Conservation (phyloP, 495 filamentous ascomycete genomes). For the Daldinia bambusicola region DNA sequence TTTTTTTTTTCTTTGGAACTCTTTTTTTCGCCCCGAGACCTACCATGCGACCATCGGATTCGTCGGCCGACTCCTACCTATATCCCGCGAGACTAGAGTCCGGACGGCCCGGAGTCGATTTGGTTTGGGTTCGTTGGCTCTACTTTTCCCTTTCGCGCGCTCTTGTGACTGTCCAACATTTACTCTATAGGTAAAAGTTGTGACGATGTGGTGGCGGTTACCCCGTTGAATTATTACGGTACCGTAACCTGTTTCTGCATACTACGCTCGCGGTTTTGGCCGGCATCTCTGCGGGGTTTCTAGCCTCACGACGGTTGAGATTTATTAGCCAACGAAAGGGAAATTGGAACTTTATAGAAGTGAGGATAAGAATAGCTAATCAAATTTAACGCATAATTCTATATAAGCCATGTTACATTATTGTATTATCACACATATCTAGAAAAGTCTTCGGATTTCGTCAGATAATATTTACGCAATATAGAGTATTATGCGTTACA, state of each 20-base stretch:
- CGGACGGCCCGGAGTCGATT: conserved; percentile 1
- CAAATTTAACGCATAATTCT: background rate
- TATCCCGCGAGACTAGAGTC: background rate
- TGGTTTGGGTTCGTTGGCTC: too few species aligned
- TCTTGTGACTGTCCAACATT: background rate
- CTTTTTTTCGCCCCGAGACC: background rate
- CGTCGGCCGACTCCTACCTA: conserved; percentile 21
- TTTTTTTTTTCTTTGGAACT: conserved; percentile 1
- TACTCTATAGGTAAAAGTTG: background rate
- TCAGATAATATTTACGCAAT: too few species aligned
- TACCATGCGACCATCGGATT: background rate
- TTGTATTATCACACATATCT: background rate
- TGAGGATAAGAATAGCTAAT: background rate
- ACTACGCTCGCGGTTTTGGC: conserved; percentile 17
- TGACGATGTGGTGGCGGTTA: background rate
- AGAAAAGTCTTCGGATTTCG: too few species aligned
- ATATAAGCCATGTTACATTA: background rate
- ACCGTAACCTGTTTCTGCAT: conserved; percentile 10
- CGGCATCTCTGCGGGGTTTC: conserved; percentile 33
- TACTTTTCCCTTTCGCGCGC: background rate
- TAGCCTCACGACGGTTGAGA: conserved; percentile 7
- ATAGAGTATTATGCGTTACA: too few species aligned
- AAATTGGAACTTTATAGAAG: background rate
- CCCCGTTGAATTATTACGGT: background rate
- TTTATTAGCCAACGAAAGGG: background rate